phyloP scores from a whole-genome alignment of 2,329 filamentous ascomycete genomes.

The Lachnellula occidentalis region DNA sequence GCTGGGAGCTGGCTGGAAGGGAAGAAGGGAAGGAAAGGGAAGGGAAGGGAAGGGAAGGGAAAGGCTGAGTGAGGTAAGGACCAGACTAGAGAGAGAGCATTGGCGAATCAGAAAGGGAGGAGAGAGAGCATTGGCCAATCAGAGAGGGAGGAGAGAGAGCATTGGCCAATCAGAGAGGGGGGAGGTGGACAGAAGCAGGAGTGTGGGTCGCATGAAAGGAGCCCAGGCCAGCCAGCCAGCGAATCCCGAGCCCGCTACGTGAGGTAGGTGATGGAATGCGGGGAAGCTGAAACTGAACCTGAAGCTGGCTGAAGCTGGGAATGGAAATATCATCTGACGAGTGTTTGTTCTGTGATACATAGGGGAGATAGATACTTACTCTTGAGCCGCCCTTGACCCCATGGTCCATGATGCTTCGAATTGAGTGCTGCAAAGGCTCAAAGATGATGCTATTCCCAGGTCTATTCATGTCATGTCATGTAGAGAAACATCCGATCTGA shows the following conservation, averaged over 20 bases:
- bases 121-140: neutral
- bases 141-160: neutral
- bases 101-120: neutral
- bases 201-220: neutral
- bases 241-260: neutral
- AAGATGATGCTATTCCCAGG: too few species aligned
- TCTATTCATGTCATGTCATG: neutral
- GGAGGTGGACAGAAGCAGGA: neutral
- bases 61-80: conserved; percentile 3
- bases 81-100: neutral
- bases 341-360: neutral
- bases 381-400: neutral
- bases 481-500: neutral
- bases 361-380: neutral
- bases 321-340: neutral
- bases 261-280: neutral
- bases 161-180: neutral
- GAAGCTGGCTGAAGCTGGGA: neutral
- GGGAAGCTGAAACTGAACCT: neutral
- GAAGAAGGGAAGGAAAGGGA: too few species aligned
- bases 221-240: too few species aligned
- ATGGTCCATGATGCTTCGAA: too few species aligned
- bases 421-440: too few species aligned
- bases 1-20: too few species aligned
- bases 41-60: too few species aligned